A percentile compares a stretch with the other conserved stretches of the same genome.
Evolutionary conservation across 192 early-diverging fungal genomes (phyloP).

Genomic region (Lobulomyces angularis): DNA sequence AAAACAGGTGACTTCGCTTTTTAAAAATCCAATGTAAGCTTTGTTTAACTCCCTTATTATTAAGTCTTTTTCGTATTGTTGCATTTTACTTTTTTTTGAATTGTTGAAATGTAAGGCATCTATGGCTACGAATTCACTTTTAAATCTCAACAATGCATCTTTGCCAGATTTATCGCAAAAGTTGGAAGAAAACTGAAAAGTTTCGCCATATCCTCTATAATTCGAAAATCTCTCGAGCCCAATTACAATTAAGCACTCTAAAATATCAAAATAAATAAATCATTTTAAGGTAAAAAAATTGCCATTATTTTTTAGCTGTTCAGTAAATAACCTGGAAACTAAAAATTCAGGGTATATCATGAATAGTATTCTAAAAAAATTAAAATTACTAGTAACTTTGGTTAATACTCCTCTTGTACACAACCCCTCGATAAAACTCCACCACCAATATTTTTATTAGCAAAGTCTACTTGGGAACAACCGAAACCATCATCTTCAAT

Average conservation of each 20-base stretch:
- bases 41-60: constrained; percentile 30
- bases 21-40: constrained; percentile 28
- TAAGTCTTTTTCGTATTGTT: constrained; percentile 8
- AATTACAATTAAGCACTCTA: constrained; percentile 21
- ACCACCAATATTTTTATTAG: constrained; percentile 35
- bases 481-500: constrained; percentile 30
- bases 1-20: constrained; percentile 6
- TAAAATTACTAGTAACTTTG: no score
- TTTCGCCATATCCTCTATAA: constrained; percentile 26
- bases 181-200: constrained; percentile 12
- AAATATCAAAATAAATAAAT: no score
- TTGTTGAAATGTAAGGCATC: constrained; percentile 22
- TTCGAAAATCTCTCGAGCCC: constrained; percentile 27
- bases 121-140: constrained; percentile 23
- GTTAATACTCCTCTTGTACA: constrained; percentile 44
- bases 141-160: constrained; percentile 2
- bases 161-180: constrained; percentile 13
- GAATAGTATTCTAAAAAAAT: constrained; percentile 33
- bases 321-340: constrained; percentile 21
- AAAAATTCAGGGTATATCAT: constrained; percentile 34
- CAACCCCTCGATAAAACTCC: constrained; percentile 13
- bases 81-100: not conserved
- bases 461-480: constrained; percentile 28
- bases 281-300: no score
- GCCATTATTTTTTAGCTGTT: constrained; percentile 22